Base-by-base conservation (phyloP, 176 grass and related monocot genomes). In the Stipa capillata region DNA sequence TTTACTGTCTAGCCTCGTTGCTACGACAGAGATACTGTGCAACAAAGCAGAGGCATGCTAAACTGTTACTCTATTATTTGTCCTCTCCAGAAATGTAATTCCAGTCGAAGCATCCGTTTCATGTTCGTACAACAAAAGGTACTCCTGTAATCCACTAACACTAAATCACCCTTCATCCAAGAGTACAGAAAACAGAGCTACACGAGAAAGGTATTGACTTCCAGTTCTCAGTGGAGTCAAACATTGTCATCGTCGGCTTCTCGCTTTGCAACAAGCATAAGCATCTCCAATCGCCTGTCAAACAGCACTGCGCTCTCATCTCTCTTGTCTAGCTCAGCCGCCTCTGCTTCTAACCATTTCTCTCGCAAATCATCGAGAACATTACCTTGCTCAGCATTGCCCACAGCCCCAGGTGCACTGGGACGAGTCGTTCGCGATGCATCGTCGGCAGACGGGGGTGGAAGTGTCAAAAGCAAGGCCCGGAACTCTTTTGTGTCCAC, bases 351-450 rank as follows among this genome's bases (percentile, higher is more conserved):
- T 28, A 94, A 81, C 95, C 92, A 98, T 81, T 98, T 98, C 69
- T 98, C 92, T 3, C 88, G 80, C 73, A 98, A 83, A 84, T 98
- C 95, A 69, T 98, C 92, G 40, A 98, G 92, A 87, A 98, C 71
- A 66, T 98, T 98, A n/a, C 80, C 87, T 83, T 98, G 85, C 47
- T 85, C 89, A 23, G 40, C 55, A 57, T 83, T 87, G 14, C 85
- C 80, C 29, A 64, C 84, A 35, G 83, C 78, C 8, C 88, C 95
- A 32, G 95, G 95, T 34, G 83, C 90, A 65, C 78, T 94, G 0
- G 95, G 95, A 59, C 58, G 58, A 42, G 92, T 94, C 31, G 92
- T 94, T 34, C 95, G 83, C 78, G 83, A 47, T 25, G 95, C 83
- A 33, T 82, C 73, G 0, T 84, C 81, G 52, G 85, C 92, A 31